A percentile compares a stretch with the other conserved stretches of the same genome.
Evolutionary conservation across 106 monocot genomes (phyloP).

Genomic region (Hemerocallis citrina): DNA sequence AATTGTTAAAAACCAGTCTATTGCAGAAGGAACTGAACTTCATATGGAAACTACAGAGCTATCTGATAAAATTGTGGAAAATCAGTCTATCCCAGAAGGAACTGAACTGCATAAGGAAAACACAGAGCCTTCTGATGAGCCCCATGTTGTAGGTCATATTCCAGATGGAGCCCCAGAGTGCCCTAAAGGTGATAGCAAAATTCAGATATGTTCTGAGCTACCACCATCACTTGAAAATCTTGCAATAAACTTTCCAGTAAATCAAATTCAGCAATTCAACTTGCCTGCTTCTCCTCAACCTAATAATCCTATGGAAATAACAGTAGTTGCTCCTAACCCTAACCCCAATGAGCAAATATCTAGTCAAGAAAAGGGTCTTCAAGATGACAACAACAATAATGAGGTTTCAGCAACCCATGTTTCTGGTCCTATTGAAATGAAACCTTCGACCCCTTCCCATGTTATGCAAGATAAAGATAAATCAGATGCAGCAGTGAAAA

Average conservation of each 20-base stretch:
- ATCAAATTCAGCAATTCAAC: conserved; percentile 1
- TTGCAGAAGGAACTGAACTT: conserved; percentile 4
- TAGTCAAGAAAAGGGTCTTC: conserved; percentile 4
- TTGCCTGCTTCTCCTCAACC: not conserved
- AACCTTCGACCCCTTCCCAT: conserved; percentile 1
- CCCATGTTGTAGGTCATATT: conserved; percentile 6
- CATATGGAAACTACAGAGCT: not conserved
- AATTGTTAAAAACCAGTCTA: conserved; percentile 3
- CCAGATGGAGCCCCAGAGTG: conserved; percentile 8
- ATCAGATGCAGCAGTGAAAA: not conserved
- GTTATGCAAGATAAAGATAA: conserved; percentile 12
- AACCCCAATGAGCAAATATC: too few relatives aligned
- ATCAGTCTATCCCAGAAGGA: conserved; percentile 9
- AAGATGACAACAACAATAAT: not conserved
- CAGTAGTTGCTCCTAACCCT: too few relatives aligned
- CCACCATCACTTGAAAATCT: conserved; percentile 20
- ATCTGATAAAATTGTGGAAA: conserved; percentile 7
- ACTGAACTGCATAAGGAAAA: conserved; percentile 4
- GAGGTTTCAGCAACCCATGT: conserved; percentile 8
- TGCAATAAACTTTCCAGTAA: conserved; percentile 12
- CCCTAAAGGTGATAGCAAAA: conserved; percentile 14
- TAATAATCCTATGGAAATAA: conserved; percentile 15
- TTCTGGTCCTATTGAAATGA: conserved; percentile 1
- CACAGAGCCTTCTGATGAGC: conserved; percentile 11
- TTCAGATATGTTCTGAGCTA: not conserved